Conservation (phyloP, 352 stramenopile species). For the Phytophthora citrophthora region DNA sequence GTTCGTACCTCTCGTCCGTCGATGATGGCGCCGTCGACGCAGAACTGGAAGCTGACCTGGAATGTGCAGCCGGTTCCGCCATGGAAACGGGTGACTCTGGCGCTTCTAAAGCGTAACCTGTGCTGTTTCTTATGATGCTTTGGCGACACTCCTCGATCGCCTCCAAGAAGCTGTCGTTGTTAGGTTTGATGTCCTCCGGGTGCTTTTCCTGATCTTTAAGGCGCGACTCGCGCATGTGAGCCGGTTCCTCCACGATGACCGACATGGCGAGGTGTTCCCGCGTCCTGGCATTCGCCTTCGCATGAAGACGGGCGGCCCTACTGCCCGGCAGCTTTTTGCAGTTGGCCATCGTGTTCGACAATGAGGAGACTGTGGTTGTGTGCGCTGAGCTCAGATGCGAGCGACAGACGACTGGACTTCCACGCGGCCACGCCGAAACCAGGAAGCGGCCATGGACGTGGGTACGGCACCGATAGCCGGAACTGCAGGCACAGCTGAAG, state of each 20-base stretch:
- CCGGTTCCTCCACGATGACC: slow-evolving; percentile 37
- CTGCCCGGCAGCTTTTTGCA: slow-evolving; percentile 24
- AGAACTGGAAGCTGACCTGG: slow-evolving; percentile 19
- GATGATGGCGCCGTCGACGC: slow-evolving; percentile 5
- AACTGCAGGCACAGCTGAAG: slow-evolving; percentile 8
- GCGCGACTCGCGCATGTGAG: slow-evolving; percentile 30
- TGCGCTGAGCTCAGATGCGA: slow-evolving; percentile 9
- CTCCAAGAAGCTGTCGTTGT: slow-evolving; percentile 11
- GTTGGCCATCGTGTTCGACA: slow-evolving; percentile 39
- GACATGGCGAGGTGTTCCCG: slow-evolving; percentile 34
- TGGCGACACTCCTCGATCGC: background rate
- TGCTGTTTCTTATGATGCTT: background rate
- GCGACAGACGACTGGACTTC: slow-evolving; percentile 23
- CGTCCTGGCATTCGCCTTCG: background rate
- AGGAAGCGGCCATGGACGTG: slow-evolving; percentile 30
- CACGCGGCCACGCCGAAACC: slow-evolving; percentile 23
- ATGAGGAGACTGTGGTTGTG: slow-evolving; percentile 4
- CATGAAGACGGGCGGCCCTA: slow-evolving; percentile 13
- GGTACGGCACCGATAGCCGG: slow-evolving; percentile 22
- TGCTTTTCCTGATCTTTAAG: slow-evolving; percentile 27
- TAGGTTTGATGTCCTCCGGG: slow-evolving; percentile 27
- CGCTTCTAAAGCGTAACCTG: background rate
- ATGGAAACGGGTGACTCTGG: slow-evolving; percentile 2
- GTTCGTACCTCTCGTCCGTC: slow-evolving; percentile 11
- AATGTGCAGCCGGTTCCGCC: background rate